A percentile compares a stretch with the other conserved stretches of the same genome.
Evolutionary conservation across 2,329 filamentous ascomycete species (phyloP).

Genomic region (Leptodontidium sp.): DNA sequence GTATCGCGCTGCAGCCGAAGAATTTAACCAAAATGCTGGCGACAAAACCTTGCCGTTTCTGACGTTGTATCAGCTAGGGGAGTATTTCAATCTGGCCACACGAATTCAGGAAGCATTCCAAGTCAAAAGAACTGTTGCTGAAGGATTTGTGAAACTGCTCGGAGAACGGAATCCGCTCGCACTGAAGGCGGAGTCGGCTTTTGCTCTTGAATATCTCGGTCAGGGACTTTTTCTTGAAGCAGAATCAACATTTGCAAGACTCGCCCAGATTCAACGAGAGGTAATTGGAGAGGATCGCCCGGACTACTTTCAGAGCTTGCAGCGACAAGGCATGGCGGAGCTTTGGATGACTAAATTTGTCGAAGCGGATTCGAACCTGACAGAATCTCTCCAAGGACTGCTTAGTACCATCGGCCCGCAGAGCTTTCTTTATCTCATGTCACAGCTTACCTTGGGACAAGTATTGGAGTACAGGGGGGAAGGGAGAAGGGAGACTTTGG

Average conservation of each 20-base stretch:
- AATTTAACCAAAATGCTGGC: neutral
- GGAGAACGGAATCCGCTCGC: neutral
- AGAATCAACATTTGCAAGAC: neutral
- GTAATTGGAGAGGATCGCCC: neutral
- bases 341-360: slow-evolving; percentile 6
- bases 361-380: neutral
- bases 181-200: slow-evolving; percentile 1
- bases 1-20: neutral
- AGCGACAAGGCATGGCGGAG: slow-evolving; percentile 6
- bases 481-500: neutral
- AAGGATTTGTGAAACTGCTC: neutral
- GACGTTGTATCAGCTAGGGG: neutral
- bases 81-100: neutral
- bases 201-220: slow-evolving; percentile 6
- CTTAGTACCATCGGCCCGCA: neutral
- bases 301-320: slow-evolving; percentile 5
- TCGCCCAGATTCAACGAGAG: slow-evolving; percentile 9
- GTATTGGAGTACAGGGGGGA: slow-evolving; percentile 1
- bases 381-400: neutral
- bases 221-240: neutral
- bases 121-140: slow-evolving; percentile 6
- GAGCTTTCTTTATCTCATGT: slow-evolving; percentile 6
- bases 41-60: slow-evolving; percentile 5
- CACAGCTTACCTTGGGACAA: slow-evolving; percentile 7
- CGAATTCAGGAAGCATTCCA: neutral